Base-by-base conservation (phyloP, 495 filamentous ascomycete species). In the Durotheca rogersii region DNA sequence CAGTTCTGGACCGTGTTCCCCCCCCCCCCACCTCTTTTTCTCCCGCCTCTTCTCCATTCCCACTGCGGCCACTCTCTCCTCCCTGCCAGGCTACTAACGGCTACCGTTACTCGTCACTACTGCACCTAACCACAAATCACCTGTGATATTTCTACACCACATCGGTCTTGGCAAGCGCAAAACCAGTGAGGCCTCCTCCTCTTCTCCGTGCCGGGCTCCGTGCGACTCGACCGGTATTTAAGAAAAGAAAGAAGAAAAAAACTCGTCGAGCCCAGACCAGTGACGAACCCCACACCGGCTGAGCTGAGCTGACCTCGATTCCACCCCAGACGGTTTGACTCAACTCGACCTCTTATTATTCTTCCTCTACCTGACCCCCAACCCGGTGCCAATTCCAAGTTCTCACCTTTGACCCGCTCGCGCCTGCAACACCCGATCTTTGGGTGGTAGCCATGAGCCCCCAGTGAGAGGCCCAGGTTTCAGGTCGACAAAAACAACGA, bases 151-250 rank as follows among this genome's bases (percentile, higher is more conserved):
- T 50, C 37, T 44, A 12, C 38, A 43, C 56, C 53, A 50, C 54
- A 59, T 53, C 35, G 23, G 29, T 51, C 56, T 59, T 59, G 56
- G 56, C 56, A 37, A 59, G 19, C n/a, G n/a, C n/a, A 25, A 54
- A 51, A 32, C 18, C 12, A 50, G 6, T 46, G 56, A 59, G 56
- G 56, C 56, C 56, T 59, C 56, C 56, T 39, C 41, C 33, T 37
- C 30, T 27, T 58, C 49, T 49, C n/a, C n/a, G n/a, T n/a, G n/a
- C n/a, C n/a, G n/a, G n/a, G n/a, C n/a, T n/a, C n/a, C n/a, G n/a
- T n/a, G n/a, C n/a, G n/a, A n/a, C n/a, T n/a, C n/a, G n/a, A n/a
- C n/a, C n/a, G n/a, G n/a, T n/a, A n/a, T n/a, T n/a, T n/a, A n/a
- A n/a, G n/a, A n/a, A n/a, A n/a, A n/a, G n/a, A n/a, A n/a, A n/a